Percentiles rank a stretch among this genome's conserved stretches.
Evolutionary conservation across 1,284 basidiomycete species (phyloP).

Genomic region (Irpex lacteus): DNA sequence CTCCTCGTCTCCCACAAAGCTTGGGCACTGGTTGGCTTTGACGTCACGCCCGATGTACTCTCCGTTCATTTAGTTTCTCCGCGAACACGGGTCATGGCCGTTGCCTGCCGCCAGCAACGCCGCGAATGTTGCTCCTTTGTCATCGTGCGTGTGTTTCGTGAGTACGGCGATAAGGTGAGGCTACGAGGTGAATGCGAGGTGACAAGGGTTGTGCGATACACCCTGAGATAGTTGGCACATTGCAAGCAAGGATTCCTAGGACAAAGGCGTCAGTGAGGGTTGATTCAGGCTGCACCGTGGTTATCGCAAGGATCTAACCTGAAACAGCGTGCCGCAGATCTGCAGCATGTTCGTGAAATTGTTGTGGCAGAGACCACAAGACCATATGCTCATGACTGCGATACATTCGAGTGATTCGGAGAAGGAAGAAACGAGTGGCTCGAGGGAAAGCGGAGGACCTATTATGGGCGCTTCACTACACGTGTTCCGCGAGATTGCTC

Average conservation of each 20-base stretch:
- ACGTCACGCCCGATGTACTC: conserved; percentile 7
- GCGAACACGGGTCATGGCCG: not conserved
- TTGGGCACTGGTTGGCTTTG: conserved; percentile 2
- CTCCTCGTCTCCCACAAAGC: not conserved
- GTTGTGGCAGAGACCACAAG: not conserved
- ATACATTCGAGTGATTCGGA: not conserved
- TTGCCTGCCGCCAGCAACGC: not conserved
- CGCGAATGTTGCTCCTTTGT: not conserved
- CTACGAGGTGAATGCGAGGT: not conserved
- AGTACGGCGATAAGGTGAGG: no score
- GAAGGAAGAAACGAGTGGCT: not conserved
- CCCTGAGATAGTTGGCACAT: not conserved
- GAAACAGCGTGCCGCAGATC: not conserved
- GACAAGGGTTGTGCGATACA: not conserved
- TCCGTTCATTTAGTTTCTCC: not conserved
- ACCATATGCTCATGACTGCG: not conserved
- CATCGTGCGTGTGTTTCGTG: not conserved
- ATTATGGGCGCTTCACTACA: not conserved
- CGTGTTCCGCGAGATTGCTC: not conserved
- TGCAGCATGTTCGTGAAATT: not conserved
- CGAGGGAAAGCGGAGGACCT: not conserved
- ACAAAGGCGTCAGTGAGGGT: conserved; percentile 1
- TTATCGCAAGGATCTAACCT: not conserved
- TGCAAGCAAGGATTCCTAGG: not conserved
- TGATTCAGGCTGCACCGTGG: not conserved